Evolutionary conservation across 768 basidiomycete genomes (phyloP).

Genomic region (Naganishia friedmannii): DNA sequence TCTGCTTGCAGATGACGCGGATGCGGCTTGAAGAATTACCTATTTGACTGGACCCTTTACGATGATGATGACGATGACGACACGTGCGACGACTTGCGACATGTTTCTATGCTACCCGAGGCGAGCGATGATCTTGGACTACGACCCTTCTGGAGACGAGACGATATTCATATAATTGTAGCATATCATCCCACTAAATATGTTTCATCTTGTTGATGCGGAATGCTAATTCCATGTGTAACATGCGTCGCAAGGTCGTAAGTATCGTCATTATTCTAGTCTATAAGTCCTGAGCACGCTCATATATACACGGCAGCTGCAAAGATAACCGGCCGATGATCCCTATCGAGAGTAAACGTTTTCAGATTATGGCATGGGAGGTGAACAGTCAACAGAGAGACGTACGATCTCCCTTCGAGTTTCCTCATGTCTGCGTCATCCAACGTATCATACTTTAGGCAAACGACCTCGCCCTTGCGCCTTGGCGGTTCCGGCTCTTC

Average conservation of each 20-base stretch:
- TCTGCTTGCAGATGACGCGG: too few relatives aligned
- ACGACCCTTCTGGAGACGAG: too few relatives aligned
- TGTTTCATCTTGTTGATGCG: too few relatives aligned
- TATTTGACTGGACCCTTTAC: too few relatives aligned
- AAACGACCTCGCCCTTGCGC: slow-evolving; percentile 48
- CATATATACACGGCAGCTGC: slow-evolving; percentile 46
- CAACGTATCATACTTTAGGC: slow-evolving; percentile 50
- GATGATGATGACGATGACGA: background rate
- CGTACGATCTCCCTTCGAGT: slow-evolving; percentile 49
- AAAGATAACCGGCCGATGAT: slow-evolving; percentile 52
- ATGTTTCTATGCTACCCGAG: too few relatives aligned
- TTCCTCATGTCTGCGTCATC: slow-evolving; percentile 50
- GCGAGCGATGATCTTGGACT: too few relatives aligned
- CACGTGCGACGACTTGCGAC: background rate
- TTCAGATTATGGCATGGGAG: background rate
- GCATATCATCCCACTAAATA: too few relatives aligned
- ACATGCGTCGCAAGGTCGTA: background rate
- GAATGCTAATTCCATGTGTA: too few relatives aligned
- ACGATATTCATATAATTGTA: too few relatives aligned
- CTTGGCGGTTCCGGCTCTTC: slow-evolving; percentile 21
- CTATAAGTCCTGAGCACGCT: background rate
- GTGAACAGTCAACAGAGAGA: background rate
- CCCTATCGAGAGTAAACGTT: slow-evolving; percentile 28
- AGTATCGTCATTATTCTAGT: background rate
- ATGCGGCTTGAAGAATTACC: too few relatives aligned